Base-by-base conservation (phyloP, 495 filamentous ascomycete genomes). In the Talaromyces stipitatus region DNA sequence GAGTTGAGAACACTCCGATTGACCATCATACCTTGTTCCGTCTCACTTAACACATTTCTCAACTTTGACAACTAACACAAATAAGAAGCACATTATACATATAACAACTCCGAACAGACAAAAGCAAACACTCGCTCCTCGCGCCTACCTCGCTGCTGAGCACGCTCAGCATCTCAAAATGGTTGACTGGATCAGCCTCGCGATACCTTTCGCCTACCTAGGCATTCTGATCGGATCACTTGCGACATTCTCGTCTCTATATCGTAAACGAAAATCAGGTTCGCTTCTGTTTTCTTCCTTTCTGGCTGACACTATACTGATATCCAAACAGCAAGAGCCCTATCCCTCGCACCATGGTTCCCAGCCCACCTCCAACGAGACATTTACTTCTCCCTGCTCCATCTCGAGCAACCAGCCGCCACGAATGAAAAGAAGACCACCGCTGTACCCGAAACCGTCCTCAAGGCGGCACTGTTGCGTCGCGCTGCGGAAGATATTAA, bases 181-280 rank as follows among this genome's bases (percentile, higher is more conserved):
- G 78, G 78, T 92, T 58, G 78, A 96, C 79, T 92, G 88, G 89
- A 67, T 89, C 68, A 82, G 83, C 69, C 85, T 97, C 62, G 73
- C 81, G 60, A 78, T 96, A 61, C 90, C 90, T 51, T 78, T 96
- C 63, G 85, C 89, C 69, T 98, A 98, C 72, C 82, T 97, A 54
- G 80, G 79, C 56, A 85, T 97, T 54, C 82, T 98, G 36, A 77
- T 90, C 60, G 91, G 91, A 64, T 92, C 91, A 28, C 79, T 98
- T 36, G 84, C 85, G 62, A 95, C 90, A 61, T 98, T 97, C 75
- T 92, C 89, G 23, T 89, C 84, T 32, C 79, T 97, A 38, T 97
- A 97, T 70, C 85, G 92, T 59, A 92, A 92, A 78, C 85, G 92
- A 72, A 95, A 96, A 86, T 84, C 89, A 60, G 72, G 89, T 92